These are phyloP conservation scores for Fraxinus anomala DNA, from an alignment of 257 asterid species.

Conservation along the genomic window DNA sequence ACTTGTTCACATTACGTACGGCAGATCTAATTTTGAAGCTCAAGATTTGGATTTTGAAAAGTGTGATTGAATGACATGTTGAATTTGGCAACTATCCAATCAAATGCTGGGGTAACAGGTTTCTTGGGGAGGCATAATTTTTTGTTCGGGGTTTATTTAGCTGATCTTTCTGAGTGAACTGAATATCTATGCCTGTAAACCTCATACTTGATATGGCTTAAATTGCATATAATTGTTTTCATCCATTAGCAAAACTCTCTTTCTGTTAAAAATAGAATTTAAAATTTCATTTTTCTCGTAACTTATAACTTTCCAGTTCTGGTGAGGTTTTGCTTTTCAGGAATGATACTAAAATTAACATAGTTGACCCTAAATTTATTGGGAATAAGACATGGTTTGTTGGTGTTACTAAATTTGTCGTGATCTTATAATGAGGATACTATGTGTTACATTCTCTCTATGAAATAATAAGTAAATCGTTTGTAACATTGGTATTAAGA, in stretches of 20 bases:
- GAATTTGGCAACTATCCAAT: neutral
- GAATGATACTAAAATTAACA: neutral
- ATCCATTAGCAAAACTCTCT: neutral
- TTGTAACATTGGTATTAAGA: neutral
- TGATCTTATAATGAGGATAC: neutral
- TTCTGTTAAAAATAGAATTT: neutral
- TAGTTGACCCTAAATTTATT: neutral
- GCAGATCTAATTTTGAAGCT: neutral
- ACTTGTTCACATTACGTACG: neutral
- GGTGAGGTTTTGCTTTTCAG: neutral
- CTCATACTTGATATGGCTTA: neutral
- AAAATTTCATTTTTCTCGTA: neutral
- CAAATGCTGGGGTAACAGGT: neutral
- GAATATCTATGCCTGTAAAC: neutral
- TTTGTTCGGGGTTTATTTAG: neutral
- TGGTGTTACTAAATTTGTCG: neutral
- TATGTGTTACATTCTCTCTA: neutral
- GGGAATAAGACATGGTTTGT: too few relatives aligned
- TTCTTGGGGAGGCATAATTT: neutral
- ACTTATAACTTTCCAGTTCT: neutral
- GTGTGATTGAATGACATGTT: neutral
- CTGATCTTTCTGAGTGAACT: neutral
- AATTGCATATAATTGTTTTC: neutral
- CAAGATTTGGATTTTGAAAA: neutral
- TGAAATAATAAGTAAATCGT: neutral